Evolutionary conservation across 192 early-diverging fungal genomes (phyloP).

Genomic region (Haplosporangium gracile): DNA sequence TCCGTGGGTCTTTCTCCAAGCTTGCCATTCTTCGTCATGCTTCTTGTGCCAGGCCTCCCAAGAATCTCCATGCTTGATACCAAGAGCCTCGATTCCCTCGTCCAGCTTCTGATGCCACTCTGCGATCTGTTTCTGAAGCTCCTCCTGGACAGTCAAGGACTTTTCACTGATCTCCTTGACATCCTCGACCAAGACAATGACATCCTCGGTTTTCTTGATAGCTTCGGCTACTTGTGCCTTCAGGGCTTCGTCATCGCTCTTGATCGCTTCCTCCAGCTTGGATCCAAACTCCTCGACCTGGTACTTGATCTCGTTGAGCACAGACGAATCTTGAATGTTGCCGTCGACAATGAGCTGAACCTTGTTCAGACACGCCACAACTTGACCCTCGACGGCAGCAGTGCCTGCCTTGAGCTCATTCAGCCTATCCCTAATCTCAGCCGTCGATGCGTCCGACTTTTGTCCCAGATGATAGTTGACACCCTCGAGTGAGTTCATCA

Average conservation of each 20-base stretch:
- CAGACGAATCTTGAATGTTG: slow-evolving; percentile 16
- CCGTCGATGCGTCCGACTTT: not conserved
- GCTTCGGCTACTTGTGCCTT: slow-evolving; percentile 2
- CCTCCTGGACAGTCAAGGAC: slow-evolving; percentile 4
- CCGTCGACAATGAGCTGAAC: slow-evolving; percentile 9
- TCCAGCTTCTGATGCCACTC: slow-evolving; percentile 16
- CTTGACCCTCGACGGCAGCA: not conserved
- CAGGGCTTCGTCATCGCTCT: not conserved
- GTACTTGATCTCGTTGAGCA: not conserved
- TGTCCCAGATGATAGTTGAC: slow-evolving; percentile 1
- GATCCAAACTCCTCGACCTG: not conserved
- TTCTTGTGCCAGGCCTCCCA: slow-evolving; percentile 6
- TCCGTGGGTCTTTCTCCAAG: not conserved
- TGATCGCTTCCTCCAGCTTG: not conserved
- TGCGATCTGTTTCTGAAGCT: not conserved
- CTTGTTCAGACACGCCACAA: slow-evolving; percentile 6
- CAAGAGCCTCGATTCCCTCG: not conserved
- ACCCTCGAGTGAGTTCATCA: slow-evolving; percentile 21
- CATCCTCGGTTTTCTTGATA: not conserved
- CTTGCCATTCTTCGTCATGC: slow-evolving; percentile 2
- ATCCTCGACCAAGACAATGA: slow-evolving; percentile 4
- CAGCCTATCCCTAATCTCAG: not conserved
- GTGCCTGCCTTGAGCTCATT: not conserved
- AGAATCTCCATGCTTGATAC: slow-evolving; percentile 9
- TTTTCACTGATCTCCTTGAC: slow-evolving; percentile 14